Base-by-base conservation (phyloP, 2,329 filamentous ascomycete genomes). In the Sclerotinia minor region DNA sequence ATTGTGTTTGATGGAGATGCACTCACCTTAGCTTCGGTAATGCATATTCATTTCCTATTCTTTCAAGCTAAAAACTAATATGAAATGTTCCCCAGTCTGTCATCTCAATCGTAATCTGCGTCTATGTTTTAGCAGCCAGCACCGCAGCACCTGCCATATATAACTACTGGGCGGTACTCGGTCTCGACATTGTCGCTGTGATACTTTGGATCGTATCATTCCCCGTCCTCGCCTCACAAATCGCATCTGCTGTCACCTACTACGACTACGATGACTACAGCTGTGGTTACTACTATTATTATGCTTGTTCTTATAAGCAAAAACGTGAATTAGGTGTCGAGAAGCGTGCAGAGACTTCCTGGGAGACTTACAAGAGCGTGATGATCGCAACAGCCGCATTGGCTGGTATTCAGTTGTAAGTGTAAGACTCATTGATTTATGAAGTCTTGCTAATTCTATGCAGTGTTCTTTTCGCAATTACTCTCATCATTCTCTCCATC, bases 81-180 rank as follows among this genome's bases (percentile, higher is more conserved):
- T n/a, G 8, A 32, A 7, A 8, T 26, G 4, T 50, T 17, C 6
- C 32, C 5, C 50, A 67, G 65, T 38, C 65, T 8, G 19, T 26
- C 9, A 29, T 55, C n/a, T 54, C 65, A 38, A 50, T 64, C 13
- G 29, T 67, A 9, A 54, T 64, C 13, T 45, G 47, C 29, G 2
- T 50, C 65, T 67, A 67, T 54, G 32, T 64, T 17, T 44, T 67
- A 3, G 6, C 19, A 8, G 58, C 65, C n/a, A 64, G 45, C 17
- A 29, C 44, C 0, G 13, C 15, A 17, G 29, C 26, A 24, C 65
- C 58, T 5, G 19, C 3, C 19, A 13, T 64, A 2, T 67, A 67
- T 32, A 67, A 67, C 59, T 64, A 64, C 38, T 67, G 59, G 58
- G 65, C 59, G 11, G 41, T 67, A 21, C 49, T 67, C 17, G 59